Conservation (phyloP, 257 asterid species). For the Rehmannia glutinosa region DNA sequence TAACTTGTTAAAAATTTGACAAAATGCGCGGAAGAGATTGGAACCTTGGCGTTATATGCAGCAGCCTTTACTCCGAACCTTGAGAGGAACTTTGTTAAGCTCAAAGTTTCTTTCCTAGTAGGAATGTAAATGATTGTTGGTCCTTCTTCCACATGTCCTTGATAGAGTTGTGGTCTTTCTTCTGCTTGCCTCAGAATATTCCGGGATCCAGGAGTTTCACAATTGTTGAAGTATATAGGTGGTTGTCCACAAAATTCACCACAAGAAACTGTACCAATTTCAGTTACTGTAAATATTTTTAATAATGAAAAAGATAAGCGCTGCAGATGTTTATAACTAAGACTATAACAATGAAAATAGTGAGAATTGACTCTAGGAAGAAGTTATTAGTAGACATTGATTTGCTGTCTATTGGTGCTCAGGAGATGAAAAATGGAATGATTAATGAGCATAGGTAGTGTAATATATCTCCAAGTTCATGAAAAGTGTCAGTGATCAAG, state of each 20-base stretch:
- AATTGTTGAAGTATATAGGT: conserved; percentile 19
- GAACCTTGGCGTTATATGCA: conserved; percentile 81
- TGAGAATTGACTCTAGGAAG: neutral
- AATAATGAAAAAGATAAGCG: neutral
- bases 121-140: conserved; percentile 69
- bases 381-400: neutral
- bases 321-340: neutral
- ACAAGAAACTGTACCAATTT: conserved; percentile 49
- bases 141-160: conserved; percentile 44
- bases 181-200: conserved; percentile 30
- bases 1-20: neutral
- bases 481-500: neutral
- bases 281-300: neutral
- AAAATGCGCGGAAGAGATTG: conserved; percentile 13
- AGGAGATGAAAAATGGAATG: conserved; percentile 2
- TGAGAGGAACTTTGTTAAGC: conserved; percentile 57
- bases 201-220: conserved; percentile 18
- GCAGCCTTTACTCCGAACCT: conserved; percentile 66
- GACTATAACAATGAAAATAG: neutral
- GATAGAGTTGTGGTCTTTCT: conserved; percentile 29
- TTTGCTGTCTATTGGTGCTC: neutral
- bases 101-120: conserved; percentile 69
- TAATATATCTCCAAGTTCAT: conserved; percentile 1
- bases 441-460: too few species aligned
- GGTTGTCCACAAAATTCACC: conserved; percentile 59